Evolutionary conservation across 768 basidiomycete genomes (phyloP).

Genomic region (Cyathus striatus): DNA sequence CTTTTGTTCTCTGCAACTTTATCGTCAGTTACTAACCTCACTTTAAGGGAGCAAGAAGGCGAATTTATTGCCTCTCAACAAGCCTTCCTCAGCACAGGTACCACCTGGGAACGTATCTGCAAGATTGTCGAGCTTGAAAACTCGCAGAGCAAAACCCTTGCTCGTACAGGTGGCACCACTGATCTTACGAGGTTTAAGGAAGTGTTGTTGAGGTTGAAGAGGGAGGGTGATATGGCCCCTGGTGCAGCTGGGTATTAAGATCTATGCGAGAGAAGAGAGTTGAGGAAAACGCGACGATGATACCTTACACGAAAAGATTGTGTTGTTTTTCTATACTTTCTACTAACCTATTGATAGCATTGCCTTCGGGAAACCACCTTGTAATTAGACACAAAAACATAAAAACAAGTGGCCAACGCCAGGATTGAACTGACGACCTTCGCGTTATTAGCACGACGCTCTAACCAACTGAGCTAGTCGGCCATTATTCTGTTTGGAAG

Average conservation of each 20-base stretch:
- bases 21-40: background rate
- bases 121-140: slow-evolving; percentile 85
- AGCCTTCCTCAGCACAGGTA: slow-evolving; percentile 78
- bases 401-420: too few relatives aligned
- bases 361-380: too few relatives aligned
- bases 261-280: too few relatives aligned
- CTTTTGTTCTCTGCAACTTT: background rate
- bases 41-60: slow-evolving; percentile 75
- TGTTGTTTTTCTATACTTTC: too few relatives aligned
- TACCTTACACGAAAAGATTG: too few relatives aligned
- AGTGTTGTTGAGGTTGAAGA: slow-evolving; percentile 79
- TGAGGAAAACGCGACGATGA: too few relatives aligned
- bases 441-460: slow-evolving; percentile 80
- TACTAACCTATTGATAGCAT: too few relatives aligned
- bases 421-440: too few relatives aligned
- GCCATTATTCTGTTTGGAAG: too few relatives aligned
- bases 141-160: slow-evolving; percentile 94
- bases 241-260: slow-evolving; percentile 87
- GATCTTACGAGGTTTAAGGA: slow-evolving; percentile 92
- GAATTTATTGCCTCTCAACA: slow-evolving; percentile 71
- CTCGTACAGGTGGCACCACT: slow-evolving; percentile 83
- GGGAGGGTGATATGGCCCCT: slow-evolving; percentile 89
- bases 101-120: slow-evolving; percentile 95
- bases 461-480: slow-evolving; percentile 85
- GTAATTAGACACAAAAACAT: too few relatives aligned